Evolutionary conservation across 208 protist species (phyloP).

Genomic region (Leptomonas seymouri): DNA sequence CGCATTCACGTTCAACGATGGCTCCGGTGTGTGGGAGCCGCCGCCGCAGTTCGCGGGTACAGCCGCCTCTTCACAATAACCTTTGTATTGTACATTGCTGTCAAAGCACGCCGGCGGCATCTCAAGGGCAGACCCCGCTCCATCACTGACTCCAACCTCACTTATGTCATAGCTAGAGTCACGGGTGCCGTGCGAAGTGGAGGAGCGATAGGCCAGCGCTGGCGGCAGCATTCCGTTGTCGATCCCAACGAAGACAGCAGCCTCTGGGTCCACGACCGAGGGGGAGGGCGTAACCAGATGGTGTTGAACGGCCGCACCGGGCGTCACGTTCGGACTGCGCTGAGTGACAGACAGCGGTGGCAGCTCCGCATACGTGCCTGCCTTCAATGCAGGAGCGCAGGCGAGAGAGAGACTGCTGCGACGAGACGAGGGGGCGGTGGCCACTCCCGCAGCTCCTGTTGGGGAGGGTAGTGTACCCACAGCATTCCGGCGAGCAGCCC

Average conservation of each 20-base stretch:
- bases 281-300: no score
- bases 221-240: conserved; percentile 5
- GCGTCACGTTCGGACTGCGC: conserved; percentile 6
- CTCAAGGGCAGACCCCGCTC: background rate
- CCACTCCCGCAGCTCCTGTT: background rate
- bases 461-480: background rate
- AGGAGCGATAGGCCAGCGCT: background rate
- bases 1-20: background rate
- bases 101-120: conserved; percentile 1
- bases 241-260: background rate
- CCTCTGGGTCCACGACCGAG: no score
- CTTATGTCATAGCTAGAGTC: background rate
- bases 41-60: background rate
- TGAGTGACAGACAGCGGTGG: conserved; percentile 4
- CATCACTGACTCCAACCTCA: no score
- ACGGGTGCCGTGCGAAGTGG: conserved; percentile 1
- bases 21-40: background rate
- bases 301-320: conserved; percentile 5
- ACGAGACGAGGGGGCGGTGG: conserved; percentile 13
- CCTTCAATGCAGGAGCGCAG: background rate
- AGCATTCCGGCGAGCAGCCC: background rate
- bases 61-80: background rate
- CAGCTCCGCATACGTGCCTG: conserved; percentile 11
- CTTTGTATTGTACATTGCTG: conserved; percentile 2
- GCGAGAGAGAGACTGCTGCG: conserved; percentile 11